Evolutionary conservation across 2,329 filamentous ascomycete genomes (phyloP).

Genomic region (Fusarium sp.): DNA sequence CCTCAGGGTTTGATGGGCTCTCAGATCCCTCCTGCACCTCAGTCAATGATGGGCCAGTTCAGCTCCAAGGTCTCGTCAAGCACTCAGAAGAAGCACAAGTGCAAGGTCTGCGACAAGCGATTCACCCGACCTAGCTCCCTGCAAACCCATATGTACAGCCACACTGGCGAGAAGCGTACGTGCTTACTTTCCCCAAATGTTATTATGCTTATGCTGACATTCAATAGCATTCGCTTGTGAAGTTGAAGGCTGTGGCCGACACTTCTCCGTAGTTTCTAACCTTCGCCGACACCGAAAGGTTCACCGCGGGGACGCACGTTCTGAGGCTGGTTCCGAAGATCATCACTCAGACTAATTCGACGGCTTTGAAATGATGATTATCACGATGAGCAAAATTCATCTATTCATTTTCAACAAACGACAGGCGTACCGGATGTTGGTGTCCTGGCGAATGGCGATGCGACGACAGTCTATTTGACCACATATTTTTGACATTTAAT

Average conservation of each 20-base stretch:
- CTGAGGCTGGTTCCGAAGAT: slow-evolving; percentile 75
- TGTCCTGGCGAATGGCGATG: slow-evolving; percentile 18
- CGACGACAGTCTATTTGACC: slow-evolving; percentile 20
- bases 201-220: slow-evolving; percentile 24
- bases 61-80: slow-evolving; percentile 96
- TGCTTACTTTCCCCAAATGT: slow-evolving; percentile 46
- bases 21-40: slow-evolving; percentile 83
- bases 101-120: slow-evolving; percentile 98
- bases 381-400: not conserved
- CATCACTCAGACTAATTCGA: slow-evolving; percentile 70
- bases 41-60: slow-evolving; percentile 99
- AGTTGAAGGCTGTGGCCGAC: slow-evolving; percentile 92
- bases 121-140: slow-evolving; percentile 95
- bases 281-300: slow-evolving; percentile 95
- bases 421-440: slow-evolving; percentile 7
- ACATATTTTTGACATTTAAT: slow-evolving; percentile 33
- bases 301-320: slow-evolving; percentile 79
- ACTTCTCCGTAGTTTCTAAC: slow-evolving; percentile 98
- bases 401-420: slow-evolving; percentile 28
- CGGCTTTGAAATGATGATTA: not conserved
- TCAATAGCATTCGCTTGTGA: slow-evolving; percentile 89
- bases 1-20: slow-evolving; percentile 76
- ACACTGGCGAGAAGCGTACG: slow-evolving; percentile 98
- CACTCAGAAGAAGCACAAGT: slow-evolving; percentile 99
- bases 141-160: slow-evolving; percentile 98